Evolutionary conservation across 73 alveolate genomes (phyloP).

Genomic region (Tetrahymena malaccensis): DNA sequence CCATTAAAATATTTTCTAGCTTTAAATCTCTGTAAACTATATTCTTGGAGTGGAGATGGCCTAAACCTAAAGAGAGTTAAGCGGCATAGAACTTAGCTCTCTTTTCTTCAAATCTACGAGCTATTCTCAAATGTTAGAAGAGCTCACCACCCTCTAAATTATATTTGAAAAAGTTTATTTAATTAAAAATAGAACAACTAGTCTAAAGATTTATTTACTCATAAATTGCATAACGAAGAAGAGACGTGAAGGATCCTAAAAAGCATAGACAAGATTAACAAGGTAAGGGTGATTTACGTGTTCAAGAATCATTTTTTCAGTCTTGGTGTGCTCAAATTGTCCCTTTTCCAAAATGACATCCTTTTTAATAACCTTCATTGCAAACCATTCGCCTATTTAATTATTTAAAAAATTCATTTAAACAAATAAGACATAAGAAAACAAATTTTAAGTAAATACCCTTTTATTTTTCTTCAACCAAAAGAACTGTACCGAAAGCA

Average conservation of each 20-base stretch:
- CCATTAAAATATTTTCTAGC: constrained; percentile 77
- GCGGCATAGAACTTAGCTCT: constrained; percentile 81
- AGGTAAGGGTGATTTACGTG: constrained; percentile 79
- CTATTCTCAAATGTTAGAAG: constrained; percentile 33
- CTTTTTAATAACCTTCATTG: constrained; percentile 83
- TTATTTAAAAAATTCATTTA: neutral
- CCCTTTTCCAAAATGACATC: constrained; percentile 75
- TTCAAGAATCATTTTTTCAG: constrained; percentile 83
- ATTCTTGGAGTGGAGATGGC: constrained; percentile 75
- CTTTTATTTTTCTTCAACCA: constrained; percentile 54
- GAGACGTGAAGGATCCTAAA: constrained; percentile 56
- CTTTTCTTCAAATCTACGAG: constrained; percentile 61
- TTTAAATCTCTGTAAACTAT: constrained; percentile 78
- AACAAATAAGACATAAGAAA: neutral
- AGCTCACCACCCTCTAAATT: constrained; percentile 51
- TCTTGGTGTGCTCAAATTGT: constrained; percentile 75
- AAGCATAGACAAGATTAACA: constrained; percentile 84
- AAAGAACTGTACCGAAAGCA: constrained; percentile 80
- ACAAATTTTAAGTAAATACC: neutral
- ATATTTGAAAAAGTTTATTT: neutral
- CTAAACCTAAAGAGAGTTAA: constrained; percentile 72
- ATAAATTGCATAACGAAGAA: constrained; percentile 41
- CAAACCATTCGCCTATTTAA: constrained; percentile 60
- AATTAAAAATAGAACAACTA: too few species aligned
- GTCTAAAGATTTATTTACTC: too few species aligned